These are phyloP conservation scores for Zarea fungicola DNA, from an alignment of 2,329 filamentous ascomycete genomes.

Conservation along the genomic window DNA sequence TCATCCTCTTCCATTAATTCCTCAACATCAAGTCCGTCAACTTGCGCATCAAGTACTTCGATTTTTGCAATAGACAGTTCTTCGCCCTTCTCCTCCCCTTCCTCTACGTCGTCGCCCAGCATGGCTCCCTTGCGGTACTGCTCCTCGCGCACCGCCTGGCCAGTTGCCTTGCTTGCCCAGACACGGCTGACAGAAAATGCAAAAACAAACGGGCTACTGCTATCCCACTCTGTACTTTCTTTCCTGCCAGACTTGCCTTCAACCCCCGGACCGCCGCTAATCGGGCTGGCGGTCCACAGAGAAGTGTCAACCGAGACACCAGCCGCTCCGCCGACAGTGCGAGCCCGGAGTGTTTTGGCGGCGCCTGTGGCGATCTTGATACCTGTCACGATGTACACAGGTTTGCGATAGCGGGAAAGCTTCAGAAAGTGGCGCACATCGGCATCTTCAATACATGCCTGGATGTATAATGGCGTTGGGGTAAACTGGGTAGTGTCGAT, in stretches of 20 bases:
- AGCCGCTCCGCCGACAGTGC: neutral
- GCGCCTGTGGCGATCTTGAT: conserved; percentile 11
- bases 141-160: neutral
- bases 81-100: too few species aligned
- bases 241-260: neutral
- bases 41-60: too few species aligned
- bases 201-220: conserved; percentile 13
- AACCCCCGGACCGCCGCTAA: neutral
- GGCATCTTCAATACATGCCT: neutral
- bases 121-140: conserved; percentile 8
- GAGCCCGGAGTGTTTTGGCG: neutral
- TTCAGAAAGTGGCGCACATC: conserved; percentile 2
- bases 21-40: too few species aligned
- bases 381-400: conserved; percentile 14
- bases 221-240: neutral
- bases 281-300: neutral
- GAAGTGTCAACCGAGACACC: neutral
- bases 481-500: conserved; percentile 5
- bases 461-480: neutral
- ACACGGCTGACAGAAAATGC: conserved; percentile 10
- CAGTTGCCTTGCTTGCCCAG: neutral
- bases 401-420: conserved; percentile 11
- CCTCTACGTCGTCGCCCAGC: neutral
- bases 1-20: too few species aligned
- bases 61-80: too few species aligned